Conservation (phyloP, 2,329 filamentous ascomycete species). For the Aureobasidium pullulans region DNA sequence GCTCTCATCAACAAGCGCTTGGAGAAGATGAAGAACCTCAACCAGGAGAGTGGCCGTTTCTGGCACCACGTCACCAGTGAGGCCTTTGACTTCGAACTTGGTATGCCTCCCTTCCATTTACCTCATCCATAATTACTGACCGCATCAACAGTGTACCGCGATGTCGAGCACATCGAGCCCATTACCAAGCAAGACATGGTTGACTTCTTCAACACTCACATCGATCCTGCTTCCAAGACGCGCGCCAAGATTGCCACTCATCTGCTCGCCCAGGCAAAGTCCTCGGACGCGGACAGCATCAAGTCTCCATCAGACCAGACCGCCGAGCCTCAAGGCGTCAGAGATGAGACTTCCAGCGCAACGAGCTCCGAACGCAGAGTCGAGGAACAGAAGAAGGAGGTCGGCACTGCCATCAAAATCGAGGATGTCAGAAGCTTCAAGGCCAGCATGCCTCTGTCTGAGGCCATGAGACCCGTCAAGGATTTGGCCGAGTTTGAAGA, state of each 20-base stretch:
- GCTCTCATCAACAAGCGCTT: constrained; percentile 79
- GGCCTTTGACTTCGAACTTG: constrained; percentile 80
- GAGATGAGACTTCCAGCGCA: constrained; percentile 21
- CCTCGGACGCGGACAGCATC: constrained; percentile 23
- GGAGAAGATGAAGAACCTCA: constrained; percentile 87
- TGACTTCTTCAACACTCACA: constrained; percentile 68
- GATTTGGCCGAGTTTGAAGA: constrained; percentile 84
- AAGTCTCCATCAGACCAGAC: constrained; percentile 27
- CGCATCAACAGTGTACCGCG: constrained; percentile 53
- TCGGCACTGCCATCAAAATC: constrained; percentile 47
- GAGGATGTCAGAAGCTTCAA: constrained; percentile 76
- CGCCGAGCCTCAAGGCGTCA: constrained; percentile 21
- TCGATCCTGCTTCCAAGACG: constrained; percentile 63
- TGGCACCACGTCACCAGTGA: constrained; percentile 82
- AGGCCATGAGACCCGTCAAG: constrained; percentile 63
- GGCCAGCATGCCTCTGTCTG: constrained; percentile 62
- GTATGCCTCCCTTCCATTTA: constrained; percentile 42
- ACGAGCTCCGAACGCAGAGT: constrained; percentile 15
- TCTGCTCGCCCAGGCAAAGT: constrained; percentile 60
- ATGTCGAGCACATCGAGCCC: constrained; percentile 65
- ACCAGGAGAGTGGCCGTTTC: constrained; percentile 72
- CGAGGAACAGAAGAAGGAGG: constrained; percentile 29
- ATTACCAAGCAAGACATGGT: constrained; percentile 75
- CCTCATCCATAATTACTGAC: background rate
- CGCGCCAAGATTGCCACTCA: constrained; percentile 83